Evolutionary conservation across 805 yeast genomes (phyloP), one percentile per base, ranked within the genome.

Genomic region (Pichia californica): DNA sequence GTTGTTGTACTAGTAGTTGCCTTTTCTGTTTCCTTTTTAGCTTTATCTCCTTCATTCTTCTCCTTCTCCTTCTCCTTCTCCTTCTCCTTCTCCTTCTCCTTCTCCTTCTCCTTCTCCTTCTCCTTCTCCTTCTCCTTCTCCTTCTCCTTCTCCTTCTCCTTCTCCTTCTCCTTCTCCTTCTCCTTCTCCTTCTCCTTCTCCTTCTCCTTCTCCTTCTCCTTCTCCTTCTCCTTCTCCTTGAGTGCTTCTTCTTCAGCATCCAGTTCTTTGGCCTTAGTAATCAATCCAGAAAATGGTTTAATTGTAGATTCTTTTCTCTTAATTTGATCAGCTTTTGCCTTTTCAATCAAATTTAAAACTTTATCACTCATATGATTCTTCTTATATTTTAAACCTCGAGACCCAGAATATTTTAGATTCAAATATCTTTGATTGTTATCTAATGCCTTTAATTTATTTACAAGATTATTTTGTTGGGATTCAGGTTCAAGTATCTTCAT

Each of bases 311-410:
- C 23, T 7, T 33, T 45, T 29, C 43, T 36, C 19, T 30, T 19
- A 2, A 23, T 2, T n/a, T 31, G 40, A 6, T 35, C 40, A 16
- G 21, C 27, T 16, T 34, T 40, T 1, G 45, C 36, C 31, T 40
- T 38, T 33, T 43, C 46, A 33, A 43, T 43, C 20, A 40, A 21
- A n/a, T 40, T 29, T 4, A 16, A 28, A 21, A 40, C 39, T 27
- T 27, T 20, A 29, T 43, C 44, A 29, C 46, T 40, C 31, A 32
- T 30, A 18, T 21, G 45, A 6, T 7, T 18, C 30, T 18, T 32
- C 32, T 10, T 33, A 7, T 9, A 21, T 9, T 23, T 20, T 33
- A 23, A 9, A 18, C 18, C 30, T 3, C 23, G 18, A 11, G 25
- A 11, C 4, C 31, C 27, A 2, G 33, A 25, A 21, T 29, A 23